Percentiles rank a stretch among this genome's conserved stretches.
Evolutionary conservation across 2,329 filamentous ascomycete species (phyloP).

Genomic region (Cordyceps cicadae): DNA sequence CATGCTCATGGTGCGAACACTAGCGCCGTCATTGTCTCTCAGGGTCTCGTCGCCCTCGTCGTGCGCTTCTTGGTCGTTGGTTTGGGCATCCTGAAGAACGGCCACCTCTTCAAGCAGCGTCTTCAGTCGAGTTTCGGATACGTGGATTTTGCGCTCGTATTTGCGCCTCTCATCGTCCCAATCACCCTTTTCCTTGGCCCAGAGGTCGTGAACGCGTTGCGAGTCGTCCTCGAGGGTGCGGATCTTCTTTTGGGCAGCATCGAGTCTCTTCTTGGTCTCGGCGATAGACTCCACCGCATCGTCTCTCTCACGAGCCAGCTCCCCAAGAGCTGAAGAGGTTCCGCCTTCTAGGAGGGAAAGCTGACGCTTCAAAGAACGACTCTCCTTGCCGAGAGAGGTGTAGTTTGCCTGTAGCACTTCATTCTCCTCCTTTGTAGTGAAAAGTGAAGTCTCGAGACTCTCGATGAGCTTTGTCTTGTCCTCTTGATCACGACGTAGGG

Average conservation of each 20-base stretch:
- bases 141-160: conserved; percentile 75
- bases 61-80: conserved; percentile 36
- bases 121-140: conserved; percentile 83
- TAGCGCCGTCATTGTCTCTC: conserved; percentile 63
- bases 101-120: conserved; percentile 77
- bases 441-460: conserved; percentile 66
- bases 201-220: conserved; percentile 67
- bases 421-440: conserved; percentile 63
- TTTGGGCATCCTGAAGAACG: conserved; percentile 52
- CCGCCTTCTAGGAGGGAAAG: conserved; percentile 81
- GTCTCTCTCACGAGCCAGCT: conserved; percentile 78
- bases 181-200: conserved; percentile 72
- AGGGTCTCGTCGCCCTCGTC: conserved; percentile 53
- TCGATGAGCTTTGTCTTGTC: conserved; percentile 84
- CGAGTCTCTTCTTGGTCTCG: conserved; percentile 71
- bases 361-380: conserved; percentile 73
- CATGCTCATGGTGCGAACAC: conserved; percentile 64
- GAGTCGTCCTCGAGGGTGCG: conserved; percentile 77
- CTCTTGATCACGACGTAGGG: conserved; percentile 79
- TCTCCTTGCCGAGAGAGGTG: conserved; percentile 62
- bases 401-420: conserved; percentile 59
- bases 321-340: conserved; percentile 74
- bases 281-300: conserved; percentile 63
- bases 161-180: conserved; percentile 81
- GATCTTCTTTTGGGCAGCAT: conserved; percentile 67